Evolutionary conservation across 768 basidiomycete genomes (phyloP).

Genomic region (Auricularia auricula-judae): DNA sequence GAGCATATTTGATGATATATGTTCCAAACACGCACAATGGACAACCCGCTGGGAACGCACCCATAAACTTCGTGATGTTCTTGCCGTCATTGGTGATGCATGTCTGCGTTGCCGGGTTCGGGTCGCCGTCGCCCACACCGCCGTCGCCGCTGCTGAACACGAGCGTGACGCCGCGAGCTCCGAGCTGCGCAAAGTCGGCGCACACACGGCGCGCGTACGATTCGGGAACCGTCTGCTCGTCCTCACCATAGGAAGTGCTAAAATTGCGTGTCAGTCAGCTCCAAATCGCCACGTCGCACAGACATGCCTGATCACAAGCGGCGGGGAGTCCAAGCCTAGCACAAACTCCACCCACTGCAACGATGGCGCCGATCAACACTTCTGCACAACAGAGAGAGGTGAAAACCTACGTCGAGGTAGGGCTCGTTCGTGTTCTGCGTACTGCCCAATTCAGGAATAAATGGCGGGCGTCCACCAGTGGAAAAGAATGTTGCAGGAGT

Average conservation of each 20-base stretch:
- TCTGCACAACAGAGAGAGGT: not conserved
- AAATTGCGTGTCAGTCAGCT: conserved; percentile 26
- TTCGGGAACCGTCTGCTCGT: conserved; percentile 44
- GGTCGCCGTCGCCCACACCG: conserved; percentile 56
- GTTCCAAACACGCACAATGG: conserved; percentile 21
- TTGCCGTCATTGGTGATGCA: conserved; percentile 51
- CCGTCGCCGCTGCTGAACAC: conserved; percentile 56
- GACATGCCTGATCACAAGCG: conserved; percentile 1
- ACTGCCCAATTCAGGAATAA: conserved; percentile 33
- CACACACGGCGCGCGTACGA: conserved; percentile 28
- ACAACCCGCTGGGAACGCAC: conserved; percentile 47
- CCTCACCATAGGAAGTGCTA: conserved; percentile 60
- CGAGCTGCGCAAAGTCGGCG: conserved; percentile 49
- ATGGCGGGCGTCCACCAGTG: conserved; percentile 52
- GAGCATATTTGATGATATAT: not conserved
- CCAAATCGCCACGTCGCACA: not conserved
- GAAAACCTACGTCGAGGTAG: conserved; percentile 27
- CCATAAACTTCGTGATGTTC: conserved; percentile 40
- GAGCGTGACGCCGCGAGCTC: conserved; percentile 54
- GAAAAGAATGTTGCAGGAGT: conserved; percentile 50
- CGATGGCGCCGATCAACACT: not conserved
- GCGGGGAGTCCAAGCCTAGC: conserved; percentile 20
- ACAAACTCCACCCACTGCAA: conserved; percentile 53
- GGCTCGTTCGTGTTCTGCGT: conserved; percentile 39
- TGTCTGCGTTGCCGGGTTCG: conserved; percentile 37